These are phyloP conservation scores for Passalora sequoiae DNA, from an alignment of 2,329 filamentous ascomycete species.

Conservation along the genomic window DNA sequence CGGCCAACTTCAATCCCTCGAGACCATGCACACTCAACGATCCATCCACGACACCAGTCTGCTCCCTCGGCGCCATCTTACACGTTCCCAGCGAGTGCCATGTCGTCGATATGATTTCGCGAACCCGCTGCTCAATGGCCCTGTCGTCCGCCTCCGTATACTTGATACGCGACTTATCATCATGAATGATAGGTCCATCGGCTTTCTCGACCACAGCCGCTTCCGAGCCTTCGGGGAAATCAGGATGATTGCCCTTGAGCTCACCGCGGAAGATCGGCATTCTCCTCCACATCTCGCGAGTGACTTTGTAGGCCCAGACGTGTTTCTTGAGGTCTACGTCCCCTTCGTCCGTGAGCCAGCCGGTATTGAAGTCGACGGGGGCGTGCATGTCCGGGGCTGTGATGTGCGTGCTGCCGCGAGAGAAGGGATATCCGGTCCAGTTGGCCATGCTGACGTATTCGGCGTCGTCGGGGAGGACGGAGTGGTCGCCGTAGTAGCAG, in stretches of 20 bases:
- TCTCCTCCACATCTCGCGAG: slow-evolving; percentile 57
- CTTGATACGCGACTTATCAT: slow-evolving; percentile 45
- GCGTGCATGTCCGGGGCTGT: slow-evolving; percentile 42
- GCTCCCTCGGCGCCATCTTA: slow-evolving; percentile 36
- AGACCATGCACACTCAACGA: slow-evolving; percentile 40
- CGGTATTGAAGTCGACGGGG: slow-evolving; percentile 52
- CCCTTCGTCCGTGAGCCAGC: slow-evolving; percentile 52
- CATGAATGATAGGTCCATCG: slow-evolving; percentile 37
- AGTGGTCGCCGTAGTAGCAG: slow-evolving; percentile 32
- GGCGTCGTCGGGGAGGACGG: slow-evolving; percentile 34
- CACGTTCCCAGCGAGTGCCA: slow-evolving; percentile 42
- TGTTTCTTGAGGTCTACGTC: slow-evolving; percentile 56
- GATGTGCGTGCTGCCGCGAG: slow-evolving; percentile 59
- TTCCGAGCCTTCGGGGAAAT: slow-evolving; percentile 43
- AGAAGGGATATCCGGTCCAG: slow-evolving; percentile 58
- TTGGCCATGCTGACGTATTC: slow-evolving; percentile 51
- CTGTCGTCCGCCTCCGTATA: slow-evolving; percentile 35
- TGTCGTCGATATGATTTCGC: slow-evolving; percentile 38
- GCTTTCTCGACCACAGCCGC: slow-evolving; percentile 35
- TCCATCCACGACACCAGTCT: slow-evolving; percentile 39
- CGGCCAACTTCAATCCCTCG: slow-evolving; percentile 40
- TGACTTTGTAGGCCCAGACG: slow-evolving; percentile 60
- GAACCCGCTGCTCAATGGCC: slow-evolving; percentile 40
- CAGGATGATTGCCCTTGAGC: slow-evolving; percentile 36
- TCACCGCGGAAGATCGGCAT: slow-evolving; percentile 48